These are phyloP conservation scores for Lomentospora prolificans DNA, from an alignment of 2,329 filamentous ascomycete species.

Conservation along the genomic window DNA sequence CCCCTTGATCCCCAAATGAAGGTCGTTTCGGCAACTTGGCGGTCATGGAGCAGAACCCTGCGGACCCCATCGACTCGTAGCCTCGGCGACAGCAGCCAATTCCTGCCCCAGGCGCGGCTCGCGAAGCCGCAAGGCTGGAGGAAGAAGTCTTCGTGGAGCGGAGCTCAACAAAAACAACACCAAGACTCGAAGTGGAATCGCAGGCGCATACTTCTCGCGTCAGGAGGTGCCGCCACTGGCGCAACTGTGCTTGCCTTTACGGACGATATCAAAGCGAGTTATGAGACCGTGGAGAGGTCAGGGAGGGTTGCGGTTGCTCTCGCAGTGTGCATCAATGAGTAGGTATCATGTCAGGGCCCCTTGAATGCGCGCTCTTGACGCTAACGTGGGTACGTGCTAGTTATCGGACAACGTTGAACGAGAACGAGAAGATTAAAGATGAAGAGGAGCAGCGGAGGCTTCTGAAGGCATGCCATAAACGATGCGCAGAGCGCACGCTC, in stretches of 20 bases:
- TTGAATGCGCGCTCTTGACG: neutral
- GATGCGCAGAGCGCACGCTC: slow-evolving; percentile 83
- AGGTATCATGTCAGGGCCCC: slow-evolving; percentile 14
- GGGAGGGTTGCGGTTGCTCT: slow-evolving; percentile 68
- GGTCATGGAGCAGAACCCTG: slow-evolving; percentile 4
- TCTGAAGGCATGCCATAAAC: slow-evolving; percentile 77
- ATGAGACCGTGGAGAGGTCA: slow-evolving; percentile 65
- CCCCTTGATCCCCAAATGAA: slow-evolving; percentile 1
- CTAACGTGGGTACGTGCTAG: slow-evolving; percentile 35
- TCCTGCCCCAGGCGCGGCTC: neutral
- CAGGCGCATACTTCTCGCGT: slow-evolving; percentile 34
- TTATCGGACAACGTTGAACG: slow-evolving; percentile 77
- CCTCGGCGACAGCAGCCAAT: neutral
- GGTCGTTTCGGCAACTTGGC: slow-evolving; percentile 5
- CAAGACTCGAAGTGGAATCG: neutral
- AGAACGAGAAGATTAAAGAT: slow-evolving; percentile 51
- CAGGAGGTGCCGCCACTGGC: slow-evolving; percentile 39
- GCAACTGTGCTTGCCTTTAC: slow-evolving; percentile 43
- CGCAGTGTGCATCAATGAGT: slow-evolving; percentile 84
- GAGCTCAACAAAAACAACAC: neutral
- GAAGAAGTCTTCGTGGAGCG: neutral
- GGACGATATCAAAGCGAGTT: slow-evolving; percentile 66
- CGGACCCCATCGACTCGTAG: slow-evolving; percentile 4
- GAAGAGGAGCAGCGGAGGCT: slow-evolving; percentile 55
- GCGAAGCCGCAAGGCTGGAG: neutral